Percentiles rank a stretch among this genome's conserved stretches.
Conservation (phyloP, 768 basidiomycete genomes). For the Termitomyces bulborhizus region DNA sequence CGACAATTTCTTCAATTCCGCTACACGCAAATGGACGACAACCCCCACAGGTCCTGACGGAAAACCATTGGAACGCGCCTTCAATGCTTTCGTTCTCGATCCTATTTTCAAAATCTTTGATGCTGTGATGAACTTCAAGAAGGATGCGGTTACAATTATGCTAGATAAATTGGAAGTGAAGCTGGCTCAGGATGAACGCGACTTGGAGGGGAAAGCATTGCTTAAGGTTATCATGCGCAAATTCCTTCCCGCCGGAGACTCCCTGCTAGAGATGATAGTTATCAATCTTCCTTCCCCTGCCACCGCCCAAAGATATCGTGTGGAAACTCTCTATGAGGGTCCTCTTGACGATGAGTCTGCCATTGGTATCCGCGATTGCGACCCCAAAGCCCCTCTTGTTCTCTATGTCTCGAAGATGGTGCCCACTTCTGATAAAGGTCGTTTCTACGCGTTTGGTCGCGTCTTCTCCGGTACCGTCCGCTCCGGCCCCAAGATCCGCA, state of each 20-base stretch:
- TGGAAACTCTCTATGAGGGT: slow-evolving; percentile 98
- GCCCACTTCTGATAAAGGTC: slow-evolving; percentile 98
- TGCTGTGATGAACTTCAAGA: slow-evolving; percentile 99
- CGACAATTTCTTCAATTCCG: slow-evolving; percentile 98
- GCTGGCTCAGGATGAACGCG: slow-evolving; percentile 82
- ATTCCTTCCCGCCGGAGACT: slow-evolving; percentile 98
- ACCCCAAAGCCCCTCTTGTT: slow-evolving; percentile 93
- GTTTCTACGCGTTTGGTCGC: slow-evolving; percentile 99
- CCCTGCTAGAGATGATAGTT: slow-evolving; percentile 99
- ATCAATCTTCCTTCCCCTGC: slow-evolving; percentile 97
- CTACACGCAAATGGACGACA: slow-evolving; percentile 94
- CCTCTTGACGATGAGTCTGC: slow-evolving; percentile 99
- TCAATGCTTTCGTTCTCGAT: slow-evolving; percentile 97
- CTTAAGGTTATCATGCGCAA: slow-evolving; percentile 99
- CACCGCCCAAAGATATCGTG: slow-evolving; percentile 97
- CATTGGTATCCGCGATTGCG: slow-evolving; percentile 96
- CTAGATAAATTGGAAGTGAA: slow-evolving; percentile 96
- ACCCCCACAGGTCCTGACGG: slow-evolving; percentile 70
- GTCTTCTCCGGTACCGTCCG: slow-evolving; percentile 98
- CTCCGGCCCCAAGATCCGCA: slow-evolving; percentile 97
- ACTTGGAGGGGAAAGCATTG: slow-evolving; percentile 91
- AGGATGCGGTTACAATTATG: slow-evolving; percentile 76
- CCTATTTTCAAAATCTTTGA: slow-evolving; percentile 99
- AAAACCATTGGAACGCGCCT: slow-evolving; percentile 94
- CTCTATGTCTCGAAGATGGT: slow-evolving; percentile 99